phyloP scores from a whole-genome alignment of 23 red algal species.

The Gracilaria domingensis region DNA sequence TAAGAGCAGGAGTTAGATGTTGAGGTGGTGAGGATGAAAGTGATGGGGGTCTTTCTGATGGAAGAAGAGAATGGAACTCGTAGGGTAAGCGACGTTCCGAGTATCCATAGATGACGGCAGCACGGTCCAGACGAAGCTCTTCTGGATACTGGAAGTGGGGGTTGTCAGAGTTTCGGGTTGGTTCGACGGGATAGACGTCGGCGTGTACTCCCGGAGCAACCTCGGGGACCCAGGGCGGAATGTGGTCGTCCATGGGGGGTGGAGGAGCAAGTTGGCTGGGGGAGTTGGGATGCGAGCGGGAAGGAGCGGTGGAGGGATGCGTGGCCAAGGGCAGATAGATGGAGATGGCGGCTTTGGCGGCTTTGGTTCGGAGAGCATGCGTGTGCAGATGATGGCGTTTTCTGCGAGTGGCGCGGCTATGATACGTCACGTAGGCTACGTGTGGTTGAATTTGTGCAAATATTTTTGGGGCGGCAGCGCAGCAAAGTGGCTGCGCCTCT shows the following conservation, averaged over 20 bases:
- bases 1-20: constrained; percentile 29
- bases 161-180: constrained; percentile 18
- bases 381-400: not conserved
- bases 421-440: too few species aligned
- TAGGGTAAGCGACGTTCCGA: constrained; percentile 65
- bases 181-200: constrained; percentile 72
- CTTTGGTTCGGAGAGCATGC: not conserved
- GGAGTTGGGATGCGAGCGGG: not conserved
- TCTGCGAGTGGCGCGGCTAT: not conserved
- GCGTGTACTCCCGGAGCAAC: constrained; percentile 33
- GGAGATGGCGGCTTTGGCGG: not conserved
- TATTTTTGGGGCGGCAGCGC: not conserved
- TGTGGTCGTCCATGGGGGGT: constrained; percentile 13
- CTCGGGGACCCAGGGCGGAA: constrained; percentile 67
- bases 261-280: not conserved
- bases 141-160: constrained; percentile 39
- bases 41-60: constrained; percentile 27
- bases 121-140: constrained; percentile 71
- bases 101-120: constrained; percentile 64
- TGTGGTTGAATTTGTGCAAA: not conserved
- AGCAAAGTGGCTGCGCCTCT: not conserved
- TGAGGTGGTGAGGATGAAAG: constrained; percentile 26
- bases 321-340: not conserved
- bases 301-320: not conserved
- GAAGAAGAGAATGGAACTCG: constrained; percentile 54